phyloP scores from a whole-genome alignment of 2,329 filamentous ascomycete species.

The Colletotrichum sp. region DNA sequence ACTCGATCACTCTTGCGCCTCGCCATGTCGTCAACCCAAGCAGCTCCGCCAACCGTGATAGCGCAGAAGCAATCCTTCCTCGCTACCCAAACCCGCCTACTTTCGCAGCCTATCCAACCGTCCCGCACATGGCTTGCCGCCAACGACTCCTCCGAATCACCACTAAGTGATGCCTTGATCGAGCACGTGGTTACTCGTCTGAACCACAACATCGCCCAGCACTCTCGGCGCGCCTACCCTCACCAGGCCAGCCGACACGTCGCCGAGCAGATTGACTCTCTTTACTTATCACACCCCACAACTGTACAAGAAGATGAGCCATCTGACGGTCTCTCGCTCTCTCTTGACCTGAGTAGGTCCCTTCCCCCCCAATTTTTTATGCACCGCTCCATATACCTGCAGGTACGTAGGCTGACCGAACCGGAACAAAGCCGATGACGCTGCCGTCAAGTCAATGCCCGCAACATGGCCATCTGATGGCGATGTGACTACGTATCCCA shows the following conservation, averaged over 20 bases:
- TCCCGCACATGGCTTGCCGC: constrained; percentile 57
- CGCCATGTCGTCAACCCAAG: neutral
- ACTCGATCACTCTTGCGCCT: neutral
- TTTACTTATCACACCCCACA: constrained; percentile 57
- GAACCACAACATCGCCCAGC: constrained; percentile 68
- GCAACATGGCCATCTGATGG: constrained; percentile 49
- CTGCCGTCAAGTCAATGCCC: constrained; percentile 52
- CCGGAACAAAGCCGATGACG: constrained; percentile 38
- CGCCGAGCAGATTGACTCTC: constrained; percentile 72
- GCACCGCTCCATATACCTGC: neutral
- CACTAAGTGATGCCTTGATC: constrained; percentile 52
- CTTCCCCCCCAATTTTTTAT: neutral
- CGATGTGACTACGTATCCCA: constrained; percentile 39
- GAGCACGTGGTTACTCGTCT: constrained; percentile 63
- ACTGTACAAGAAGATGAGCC: constrained; percentile 35
- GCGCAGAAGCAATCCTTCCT: constrained; percentile 71
- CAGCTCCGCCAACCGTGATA: constrained; percentile 50
- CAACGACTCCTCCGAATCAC: constrained; percentile 46
- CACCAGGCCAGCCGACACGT: constrained; percentile 73
- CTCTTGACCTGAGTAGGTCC: constrained; percentile 50
- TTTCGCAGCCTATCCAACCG: constrained; percentile 63
- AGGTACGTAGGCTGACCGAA: neutral
- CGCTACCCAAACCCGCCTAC: constrained; percentile 63
- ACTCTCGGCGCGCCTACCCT: constrained; percentile 69
- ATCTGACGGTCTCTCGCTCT: constrained; percentile 43